Percentiles rank a stretch among this genome's conserved stretches.
These are phyloP conservation scores for Fulvia fulva DNA, from an alignment of 2,329 filamentous ascomycete species.

Conservation along the genomic window DNA sequence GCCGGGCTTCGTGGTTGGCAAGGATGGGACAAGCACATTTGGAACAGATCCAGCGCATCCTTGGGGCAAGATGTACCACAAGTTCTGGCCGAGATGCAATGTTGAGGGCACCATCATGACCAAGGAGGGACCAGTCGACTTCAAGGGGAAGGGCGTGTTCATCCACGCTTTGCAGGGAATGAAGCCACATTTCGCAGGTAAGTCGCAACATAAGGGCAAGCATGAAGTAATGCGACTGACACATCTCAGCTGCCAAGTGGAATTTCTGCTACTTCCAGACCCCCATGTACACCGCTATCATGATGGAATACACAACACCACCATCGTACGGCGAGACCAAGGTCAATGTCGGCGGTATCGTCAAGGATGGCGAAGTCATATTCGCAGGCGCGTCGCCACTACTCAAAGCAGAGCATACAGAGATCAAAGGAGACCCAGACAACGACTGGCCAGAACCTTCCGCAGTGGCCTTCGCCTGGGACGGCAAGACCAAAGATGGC, in stretches of 20 bases:
- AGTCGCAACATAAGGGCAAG: slow-evolving; percentile 21
- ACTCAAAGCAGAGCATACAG: slow-evolving; percentile 65
- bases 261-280: slow-evolving; percentile 92
- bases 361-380: slow-evolving; percentile 75
- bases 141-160: slow-evolving; percentile 76
- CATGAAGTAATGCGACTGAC: slow-evolving; percentile 5
- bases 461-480: slow-evolving; percentile 71
- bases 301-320: slow-evolving; percentile 97
- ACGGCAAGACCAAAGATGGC: slow-evolving; percentile 70
- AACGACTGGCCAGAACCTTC: slow-evolving; percentile 88
- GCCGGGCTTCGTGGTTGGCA: slow-evolving; percentile 80
- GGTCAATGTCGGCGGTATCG: slow-evolving; percentile 78
- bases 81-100: slow-evolving; percentile 86
- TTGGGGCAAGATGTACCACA: slow-evolving; percentile 89
- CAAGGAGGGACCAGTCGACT: slow-evolving; percentile 73
- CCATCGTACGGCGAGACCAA: slow-evolving; percentile 83
- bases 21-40: slow-evolving; percentile 77
- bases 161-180: slow-evolving; percentile 89
- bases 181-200: slow-evolving; percentile 95
- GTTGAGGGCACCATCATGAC: slow-evolving; percentile 82
- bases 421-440: slow-evolving; percentile 66
- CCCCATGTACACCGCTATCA: slow-evolving; percentile 75
- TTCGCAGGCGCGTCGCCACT: slow-evolving; percentile 63
- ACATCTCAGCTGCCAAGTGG: slow-evolving; percentile 68
- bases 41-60: slow-evolving; percentile 81